Evolutionary conservation across 768 basidiomycete genomes (phyloP).

Genomic region (Russula virescens): DNA sequence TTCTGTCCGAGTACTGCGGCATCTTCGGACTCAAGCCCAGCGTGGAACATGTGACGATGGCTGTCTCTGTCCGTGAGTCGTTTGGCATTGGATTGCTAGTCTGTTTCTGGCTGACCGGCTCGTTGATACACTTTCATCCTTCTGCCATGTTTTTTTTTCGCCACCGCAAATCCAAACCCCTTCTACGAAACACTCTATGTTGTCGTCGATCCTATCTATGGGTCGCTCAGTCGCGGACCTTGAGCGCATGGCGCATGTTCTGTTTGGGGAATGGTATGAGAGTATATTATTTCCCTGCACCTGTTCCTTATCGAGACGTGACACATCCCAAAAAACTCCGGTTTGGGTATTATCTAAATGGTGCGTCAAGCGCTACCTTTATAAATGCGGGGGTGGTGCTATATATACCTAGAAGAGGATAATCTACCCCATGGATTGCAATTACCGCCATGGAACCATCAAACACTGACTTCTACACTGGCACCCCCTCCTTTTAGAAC

Average conservation of each 20-base stretch:
- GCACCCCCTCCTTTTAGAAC: too few relatives aligned
- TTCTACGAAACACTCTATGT: slow-evolving; percentile 66
- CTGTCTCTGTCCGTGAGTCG: slow-evolving; percentile 29
- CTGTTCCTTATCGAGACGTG: slow-evolving; percentile 57
- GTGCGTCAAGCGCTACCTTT: slow-evolving; percentile 28
- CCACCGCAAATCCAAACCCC: slow-evolving; percentile 42
- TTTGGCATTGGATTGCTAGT: slow-evolving; percentile 32
- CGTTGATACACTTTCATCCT: too few relatives aligned
- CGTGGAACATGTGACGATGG: slow-evolving; percentile 26
- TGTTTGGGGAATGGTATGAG: slow-evolving; percentile 40
- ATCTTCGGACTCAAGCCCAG: slow-evolving; percentile 74
- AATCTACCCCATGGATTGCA: too few relatives aligned
- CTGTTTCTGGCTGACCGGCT: too few relatives aligned
- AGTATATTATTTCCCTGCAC: slow-evolving; percentile 31
- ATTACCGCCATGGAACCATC: too few relatives aligned
- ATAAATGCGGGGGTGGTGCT: slow-evolving; percentile 5
- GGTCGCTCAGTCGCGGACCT: slow-evolving; percentile 66
- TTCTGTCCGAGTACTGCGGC: slow-evolving; percentile 74
- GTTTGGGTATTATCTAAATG: slow-evolving; percentile 70
- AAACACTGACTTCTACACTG: too few relatives aligned
- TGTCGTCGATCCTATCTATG: slow-evolving; percentile 62
- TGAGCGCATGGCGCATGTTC: slow-evolving; percentile 48
- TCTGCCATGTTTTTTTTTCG: too few relatives aligned
- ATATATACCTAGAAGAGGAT: too few relatives aligned
- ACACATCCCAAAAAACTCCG: slow-evolving; percentile 51